These are phyloP conservation scores for Lunularia cruciata DNA, from an alignment of 225 moss, liverwort and hornwort species.

Conservation along the genomic window DNA sequence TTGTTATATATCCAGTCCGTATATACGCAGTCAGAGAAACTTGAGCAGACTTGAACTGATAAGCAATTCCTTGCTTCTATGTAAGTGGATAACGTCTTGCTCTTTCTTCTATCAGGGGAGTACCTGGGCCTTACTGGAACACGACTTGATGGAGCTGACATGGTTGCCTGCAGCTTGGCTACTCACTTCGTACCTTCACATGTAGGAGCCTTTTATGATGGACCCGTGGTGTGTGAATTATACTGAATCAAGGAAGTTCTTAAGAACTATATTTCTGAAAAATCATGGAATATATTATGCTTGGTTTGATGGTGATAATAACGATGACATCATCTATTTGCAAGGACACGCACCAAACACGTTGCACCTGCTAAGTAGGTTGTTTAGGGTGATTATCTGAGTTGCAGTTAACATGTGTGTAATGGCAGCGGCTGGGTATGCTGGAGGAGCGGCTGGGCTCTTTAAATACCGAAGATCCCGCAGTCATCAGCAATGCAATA, in stretches of 20 bases:
- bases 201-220: conserved; percentile 33
- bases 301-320: too few relatives aligned
- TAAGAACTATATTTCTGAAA: background rate
- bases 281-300: too few relatives aligned
- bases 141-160: conserved; percentile 93
- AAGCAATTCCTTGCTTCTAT: too few relatives aligned
- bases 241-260: background rate
- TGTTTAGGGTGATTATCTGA: too few relatives aligned
- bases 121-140: conserved; percentile 87
- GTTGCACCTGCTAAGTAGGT: too few relatives aligned
- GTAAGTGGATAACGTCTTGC: too few relatives aligned
- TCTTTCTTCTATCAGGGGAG: conserved; percentile 57
- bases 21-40: too few relatives aligned
- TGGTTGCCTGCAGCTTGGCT: conserved; percentile 87
- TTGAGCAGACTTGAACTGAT: too few relatives aligned
- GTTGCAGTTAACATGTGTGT: background rate
- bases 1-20: too few relatives aligned
- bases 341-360: too few relatives aligned
- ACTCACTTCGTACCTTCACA: conserved; percentile 98
- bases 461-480: conserved; percentile 73
- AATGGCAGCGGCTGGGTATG: conserved; percentile 63
- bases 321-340: too few relatives aligned
- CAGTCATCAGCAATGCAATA: conserved; percentile 78
- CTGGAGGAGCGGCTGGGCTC: conserved; percentile 89
- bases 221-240: background rate